Conservation (phyloP, 495 filamentous ascomycete genomes). For the Aspergillus coremiiformis region DNA sequence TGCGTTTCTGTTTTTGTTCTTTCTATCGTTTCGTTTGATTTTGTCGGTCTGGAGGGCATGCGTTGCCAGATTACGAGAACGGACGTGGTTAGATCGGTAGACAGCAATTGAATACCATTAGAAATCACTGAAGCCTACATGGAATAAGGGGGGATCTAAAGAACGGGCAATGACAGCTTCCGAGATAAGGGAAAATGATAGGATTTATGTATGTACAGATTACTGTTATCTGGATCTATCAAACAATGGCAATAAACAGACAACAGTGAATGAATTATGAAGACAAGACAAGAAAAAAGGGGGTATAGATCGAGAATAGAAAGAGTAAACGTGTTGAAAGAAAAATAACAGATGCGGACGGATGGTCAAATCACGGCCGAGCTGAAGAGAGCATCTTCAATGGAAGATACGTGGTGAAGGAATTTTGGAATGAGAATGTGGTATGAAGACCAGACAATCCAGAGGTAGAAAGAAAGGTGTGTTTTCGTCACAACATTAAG, state of each 20-base stretch:
- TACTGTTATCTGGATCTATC: background rate
- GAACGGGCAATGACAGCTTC: background rate
- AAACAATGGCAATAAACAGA: conserved; percentile 13
- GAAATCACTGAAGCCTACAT: background rate
- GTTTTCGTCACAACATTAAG: background rate
- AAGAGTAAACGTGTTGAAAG: background rate
- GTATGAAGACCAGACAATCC: no score
- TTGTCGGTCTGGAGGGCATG: background rate
- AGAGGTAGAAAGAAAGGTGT: background rate
- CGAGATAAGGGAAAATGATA: background rate
- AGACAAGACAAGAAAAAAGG: background rate
- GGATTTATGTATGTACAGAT: conserved; percentile 22
- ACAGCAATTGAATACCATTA: background rate
- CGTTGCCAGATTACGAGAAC: background rate
- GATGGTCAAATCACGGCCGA: background rate
- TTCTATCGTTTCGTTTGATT: background rate
- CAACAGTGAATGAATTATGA: conserved; percentile 13
- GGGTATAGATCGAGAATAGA: conserved; percentile 1
- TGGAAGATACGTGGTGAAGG: background rate
- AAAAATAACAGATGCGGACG: background rate
- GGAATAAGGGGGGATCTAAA: background rate
- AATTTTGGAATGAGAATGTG: background rate
- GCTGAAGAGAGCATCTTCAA: background rate
- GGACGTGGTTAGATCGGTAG: background rate
- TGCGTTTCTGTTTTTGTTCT: background rate